A percentile compares a stretch with the other conserved stretches of the same genome.
phyloP scores from a whole-genome alignment of 2,329 filamentous ascomycete genomes.

The Chalara sp. region DNA sequence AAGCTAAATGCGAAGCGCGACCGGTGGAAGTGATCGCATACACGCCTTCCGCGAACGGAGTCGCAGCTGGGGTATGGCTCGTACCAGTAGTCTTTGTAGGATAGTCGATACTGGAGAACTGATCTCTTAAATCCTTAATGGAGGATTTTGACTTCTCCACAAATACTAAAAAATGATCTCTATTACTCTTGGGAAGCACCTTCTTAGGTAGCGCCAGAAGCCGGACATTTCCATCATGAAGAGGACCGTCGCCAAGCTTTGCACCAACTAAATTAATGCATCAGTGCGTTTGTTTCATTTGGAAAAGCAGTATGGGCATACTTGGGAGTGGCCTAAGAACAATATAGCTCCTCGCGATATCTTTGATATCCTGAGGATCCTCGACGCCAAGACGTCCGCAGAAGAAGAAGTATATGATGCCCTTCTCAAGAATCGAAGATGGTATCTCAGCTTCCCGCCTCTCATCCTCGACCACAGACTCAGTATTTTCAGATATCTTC shows the following conservation, averaged over 20 bases:
- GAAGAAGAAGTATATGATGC: slow-evolving; percentile 87
- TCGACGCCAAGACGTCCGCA: slow-evolving; percentile 69
- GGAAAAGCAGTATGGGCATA: not conserved
- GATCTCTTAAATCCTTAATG: slow-evolving; percentile 64
- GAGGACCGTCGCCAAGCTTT: slow-evolving; percentile 47
- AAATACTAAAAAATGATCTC: slow-evolving; percentile 74
- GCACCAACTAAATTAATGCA: slow-evolving; percentile 40
- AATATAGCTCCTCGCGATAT: slow-evolving; percentile 74
- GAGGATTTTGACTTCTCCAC: slow-evolving; percentile 67
- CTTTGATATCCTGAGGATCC: slow-evolving; percentile 59
- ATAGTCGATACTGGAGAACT: slow-evolving; percentile 62
- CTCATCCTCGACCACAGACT: slow-evolving; percentile 24
- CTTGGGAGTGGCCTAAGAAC: slow-evolving; percentile 65
- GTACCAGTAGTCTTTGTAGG: slow-evolving; percentile 67
- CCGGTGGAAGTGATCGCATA: slow-evolving; percentile 73
- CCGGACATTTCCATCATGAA: slow-evolving; percentile 55
- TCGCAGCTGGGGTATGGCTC: slow-evolving; percentile 57
- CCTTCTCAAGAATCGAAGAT: slow-evolving; percentile 70
- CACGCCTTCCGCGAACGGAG: slow-evolving; percentile 75
- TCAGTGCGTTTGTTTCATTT: not conserved
- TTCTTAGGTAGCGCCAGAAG: slow-evolving; percentile 81
- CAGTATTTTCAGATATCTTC: slow-evolving; percentile 20
- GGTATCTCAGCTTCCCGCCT: slow-evolving; percentile 31
- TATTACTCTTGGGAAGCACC: slow-evolving; percentile 60
- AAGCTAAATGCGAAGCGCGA: slow-evolving; percentile 68